A percentile compares a stretch with the other conserved stretches of the same genome.
These are phyloP conservation scores for Fusarium lateritium DNA, from an alignment of 2,329 filamentous ascomycete genomes.

Conservation along the genomic window DNA sequence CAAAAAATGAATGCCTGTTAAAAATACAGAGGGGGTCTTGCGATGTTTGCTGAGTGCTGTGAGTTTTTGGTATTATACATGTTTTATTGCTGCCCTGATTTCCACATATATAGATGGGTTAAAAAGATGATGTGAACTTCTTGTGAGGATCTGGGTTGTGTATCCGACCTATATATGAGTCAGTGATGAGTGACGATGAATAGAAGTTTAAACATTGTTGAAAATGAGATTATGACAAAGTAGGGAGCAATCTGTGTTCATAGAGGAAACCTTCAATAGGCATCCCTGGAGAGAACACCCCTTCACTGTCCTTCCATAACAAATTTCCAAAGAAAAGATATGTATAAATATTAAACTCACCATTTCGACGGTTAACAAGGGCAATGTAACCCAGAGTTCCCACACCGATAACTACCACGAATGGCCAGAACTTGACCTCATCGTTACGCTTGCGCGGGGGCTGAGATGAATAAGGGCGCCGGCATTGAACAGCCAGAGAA, in stretches of 20 bases:
- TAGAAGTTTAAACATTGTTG: too few relatives aligned
- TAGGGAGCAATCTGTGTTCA: too few relatives aligned
- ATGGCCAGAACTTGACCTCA: constrained; percentile 71
- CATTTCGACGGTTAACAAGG: constrained; percentile 65
- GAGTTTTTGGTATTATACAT: constrained; percentile 26
- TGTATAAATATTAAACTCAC: constrained; percentile 54
- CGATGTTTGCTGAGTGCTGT: not conserved
- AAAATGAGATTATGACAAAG: not conserved
- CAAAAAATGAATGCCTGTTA: constrained; percentile 39
- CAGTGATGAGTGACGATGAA: not conserved
- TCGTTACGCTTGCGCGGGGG: constrained; percentile 56
- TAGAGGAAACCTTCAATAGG: too few relatives aligned
- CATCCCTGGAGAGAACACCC: not conserved
- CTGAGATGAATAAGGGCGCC: constrained; percentile 60
- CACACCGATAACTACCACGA: constrained; percentile 64
- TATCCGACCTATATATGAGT: constrained; percentile 28
- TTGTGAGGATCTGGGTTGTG: constrained; percentile 37
- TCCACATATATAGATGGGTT: not conserved
- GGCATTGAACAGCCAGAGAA: constrained; percentile 37
- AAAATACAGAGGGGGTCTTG: constrained; percentile 16
- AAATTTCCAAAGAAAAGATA: not conserved
- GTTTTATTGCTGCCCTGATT: constrained; percentile 9
- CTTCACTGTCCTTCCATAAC: too few relatives aligned
- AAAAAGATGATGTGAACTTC: constrained; percentile 34
- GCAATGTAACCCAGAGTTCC: constrained; percentile 65